These are phyloP conservation scores for Sporothrix mexicana DNA, from an alignment of 2,329 filamentous ascomycete species.

Conservation along the genomic window DNA sequence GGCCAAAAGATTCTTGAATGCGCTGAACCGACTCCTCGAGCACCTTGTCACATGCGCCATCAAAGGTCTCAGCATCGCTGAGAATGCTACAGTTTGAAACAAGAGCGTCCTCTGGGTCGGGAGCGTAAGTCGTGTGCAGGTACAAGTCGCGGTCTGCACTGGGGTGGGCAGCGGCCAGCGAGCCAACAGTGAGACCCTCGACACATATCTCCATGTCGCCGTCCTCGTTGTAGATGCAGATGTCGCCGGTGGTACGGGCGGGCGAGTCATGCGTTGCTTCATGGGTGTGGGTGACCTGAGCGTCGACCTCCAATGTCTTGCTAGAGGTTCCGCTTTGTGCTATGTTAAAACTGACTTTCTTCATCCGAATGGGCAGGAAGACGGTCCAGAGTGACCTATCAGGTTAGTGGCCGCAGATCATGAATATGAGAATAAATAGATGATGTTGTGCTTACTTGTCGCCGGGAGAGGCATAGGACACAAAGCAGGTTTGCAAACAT, in stretches of 20 bases:
- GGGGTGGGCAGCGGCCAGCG: conserved; percentile 43
- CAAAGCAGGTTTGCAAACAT: conserved; percentile 52
- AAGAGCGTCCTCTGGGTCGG: conserved; percentile 52
- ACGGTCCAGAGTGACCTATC: conserved; percentile 50
- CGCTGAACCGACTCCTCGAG: conserved; percentile 22
- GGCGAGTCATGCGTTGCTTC: conserved; percentile 39
- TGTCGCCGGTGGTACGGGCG: conserved; percentile 47
- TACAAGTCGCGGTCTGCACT: conserved; percentile 47
- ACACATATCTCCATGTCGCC: conserved; percentile 46
- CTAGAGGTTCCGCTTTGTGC: conserved; percentile 33
- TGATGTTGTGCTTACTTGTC: conserved; percentile 44
- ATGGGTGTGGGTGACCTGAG: conserved; percentile 43
- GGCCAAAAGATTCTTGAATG: not conserved
- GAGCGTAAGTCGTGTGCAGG: conserved; percentile 45
- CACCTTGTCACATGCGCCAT: conserved; percentile 23
- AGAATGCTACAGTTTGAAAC: conserved; percentile 33
- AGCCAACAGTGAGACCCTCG: conserved; percentile 45
- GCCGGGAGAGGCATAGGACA: conserved; percentile 50
- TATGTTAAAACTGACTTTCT: conserved; percentile 48
- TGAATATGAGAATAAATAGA: not conserved
- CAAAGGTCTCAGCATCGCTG: not conserved
- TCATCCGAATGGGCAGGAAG: conserved; percentile 49
- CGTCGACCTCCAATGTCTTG: conserved; percentile 42
- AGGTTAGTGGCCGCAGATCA: not conserved
- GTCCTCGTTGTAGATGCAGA: conserved; percentile 44